These are phyloP conservation scores for Polygonum maritimum DNA, from an alignment of 148 eudicot genomes.

Conservation along the genomic window DNA sequence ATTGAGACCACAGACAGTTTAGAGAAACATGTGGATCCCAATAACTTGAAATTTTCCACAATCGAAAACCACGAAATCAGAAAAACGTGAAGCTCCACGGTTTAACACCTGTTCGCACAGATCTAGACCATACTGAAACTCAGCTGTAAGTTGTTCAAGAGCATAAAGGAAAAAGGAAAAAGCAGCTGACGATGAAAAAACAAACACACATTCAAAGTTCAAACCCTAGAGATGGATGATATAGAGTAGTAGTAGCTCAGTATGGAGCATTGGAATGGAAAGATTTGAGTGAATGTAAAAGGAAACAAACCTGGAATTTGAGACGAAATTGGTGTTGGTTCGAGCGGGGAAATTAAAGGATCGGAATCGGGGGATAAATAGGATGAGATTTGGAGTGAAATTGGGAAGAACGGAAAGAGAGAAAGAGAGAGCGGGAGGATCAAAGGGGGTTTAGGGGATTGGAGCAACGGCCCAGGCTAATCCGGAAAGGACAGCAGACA, in stretches of 20 bases:
- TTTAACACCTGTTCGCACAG: not conserved
- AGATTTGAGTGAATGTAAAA: not conserved
- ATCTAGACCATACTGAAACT: not conserved
- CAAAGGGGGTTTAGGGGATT: conserved; percentile 16
- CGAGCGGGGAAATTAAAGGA: not conserved
- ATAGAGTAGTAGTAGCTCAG: not conserved
- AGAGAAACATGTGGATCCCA: not conserved
- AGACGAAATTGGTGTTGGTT: no score
- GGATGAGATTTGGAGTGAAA: conserved; percentile 4
- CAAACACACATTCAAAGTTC: not conserved
- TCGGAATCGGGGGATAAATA: not conserved
- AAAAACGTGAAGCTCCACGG: not conserved
- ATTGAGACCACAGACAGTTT: not conserved
- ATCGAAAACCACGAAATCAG: not conserved
- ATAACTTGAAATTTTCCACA: not conserved
- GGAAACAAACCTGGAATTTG: not conserved
- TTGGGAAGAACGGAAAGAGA: not conserved
- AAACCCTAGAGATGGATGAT: not conserved
- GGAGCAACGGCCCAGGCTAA: conserved; percentile 36
- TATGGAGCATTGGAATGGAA: not conserved
- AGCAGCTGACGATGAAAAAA: not conserved
- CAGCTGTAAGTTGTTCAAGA: not conserved
- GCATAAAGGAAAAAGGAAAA: not conserved
- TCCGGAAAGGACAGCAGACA: conserved; percentile 39
- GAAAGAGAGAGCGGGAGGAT: conserved; percentile 14